phyloP scores from a whole-genome alignment of 1,284 basidiomycete genomes.

The Pyrrhoderma noxium region DNA sequence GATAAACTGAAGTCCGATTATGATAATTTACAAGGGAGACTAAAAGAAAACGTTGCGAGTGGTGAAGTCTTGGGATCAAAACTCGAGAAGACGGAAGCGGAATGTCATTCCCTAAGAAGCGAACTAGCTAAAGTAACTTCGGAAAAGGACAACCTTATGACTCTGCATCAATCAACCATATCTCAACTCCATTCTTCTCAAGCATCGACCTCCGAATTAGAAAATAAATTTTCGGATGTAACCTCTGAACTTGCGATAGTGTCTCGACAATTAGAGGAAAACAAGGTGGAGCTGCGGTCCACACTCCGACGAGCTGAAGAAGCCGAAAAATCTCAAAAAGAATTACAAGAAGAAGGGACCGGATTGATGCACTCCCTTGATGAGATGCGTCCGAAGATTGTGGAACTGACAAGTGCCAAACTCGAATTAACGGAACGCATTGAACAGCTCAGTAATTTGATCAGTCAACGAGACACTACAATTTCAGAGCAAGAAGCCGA shows the following conservation, averaged over 20 bases:
- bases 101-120: slow-evolving; percentile 34
- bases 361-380: slow-evolving; percentile 68
- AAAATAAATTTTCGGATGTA: slow-evolving; percentile 50
- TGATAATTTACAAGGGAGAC: slow-evolving; percentile 43
- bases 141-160: slow-evolving; percentile 39
- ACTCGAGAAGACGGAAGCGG: slow-evolving; percentile 37
- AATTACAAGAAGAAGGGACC: slow-evolving; percentile 65
- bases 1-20: slow-evolving; percentile 50
- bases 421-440: slow-evolving; percentile 58
- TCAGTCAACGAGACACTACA: slow-evolving; percentile 47
- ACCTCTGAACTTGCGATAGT: slow-evolving; percentile 44
- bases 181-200: slow-evolving; percentile 40
- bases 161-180: slow-evolving; percentile 43
- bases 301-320: slow-evolving; percentile 63
- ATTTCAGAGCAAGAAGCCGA: slow-evolving; percentile 57
- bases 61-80: slow-evolving; percentile 41
- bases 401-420: slow-evolving; percentile 66
- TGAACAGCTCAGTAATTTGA: slow-evolving; percentile 44
- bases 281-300: slow-evolving; percentile 52
- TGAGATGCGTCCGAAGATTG: slow-evolving; percentile 78
- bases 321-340: slow-evolving; percentile 61
- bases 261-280: slow-evolving; percentile 50
- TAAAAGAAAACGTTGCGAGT: slow-evolving; percentile 34
- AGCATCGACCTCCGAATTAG: slow-evolving; percentile 40
- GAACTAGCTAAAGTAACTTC: slow-evolving; percentile 37